phyloP scores from a whole-genome alignment of 2,329 filamentous ascomycete genomes.

The Trichophyton equinum region DNA sequence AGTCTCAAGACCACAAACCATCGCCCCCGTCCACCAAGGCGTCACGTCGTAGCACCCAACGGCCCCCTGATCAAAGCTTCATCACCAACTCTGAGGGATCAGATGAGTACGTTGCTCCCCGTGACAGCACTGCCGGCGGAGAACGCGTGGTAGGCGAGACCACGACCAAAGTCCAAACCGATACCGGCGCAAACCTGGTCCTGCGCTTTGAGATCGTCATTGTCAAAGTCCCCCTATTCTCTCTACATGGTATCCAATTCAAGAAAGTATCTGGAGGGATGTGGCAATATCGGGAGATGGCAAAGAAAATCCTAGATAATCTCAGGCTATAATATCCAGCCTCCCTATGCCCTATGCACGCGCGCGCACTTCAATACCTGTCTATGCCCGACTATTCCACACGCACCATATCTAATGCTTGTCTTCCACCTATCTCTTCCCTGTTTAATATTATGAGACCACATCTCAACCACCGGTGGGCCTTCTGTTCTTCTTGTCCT shows the following conservation, averaged over 20 bases:
- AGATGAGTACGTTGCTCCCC: conserved; percentile 52
- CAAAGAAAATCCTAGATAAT: conserved; percentile 82
- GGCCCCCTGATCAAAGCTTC: conserved; percentile 55
- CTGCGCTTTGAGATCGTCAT: conserved; percentile 93
- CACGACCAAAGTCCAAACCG: conserved; percentile 79
- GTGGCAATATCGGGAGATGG: conserved; percentile 98
- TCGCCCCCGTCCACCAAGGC: conserved; percentile 33
- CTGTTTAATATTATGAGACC: neutral
- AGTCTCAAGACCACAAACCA: conserved; percentile 47
- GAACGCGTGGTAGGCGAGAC: conserved; percentile 67
- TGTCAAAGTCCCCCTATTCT: conserved; percentile 89
- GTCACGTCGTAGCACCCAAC: conserved; percentile 32
- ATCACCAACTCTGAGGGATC: conserved; percentile 76
- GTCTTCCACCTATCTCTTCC: neutral
- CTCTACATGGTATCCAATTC: conserved; percentile 91
- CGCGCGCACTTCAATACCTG: neutral
- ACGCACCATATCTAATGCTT: neutral
- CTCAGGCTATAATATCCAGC: conserved; percentile 52
- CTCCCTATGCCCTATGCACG: neutral
- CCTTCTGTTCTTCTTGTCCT: neutral
- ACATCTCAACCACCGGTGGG: neutral
- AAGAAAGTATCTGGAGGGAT: conserved; percentile 92
- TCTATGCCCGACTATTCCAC: too few relatives aligned
- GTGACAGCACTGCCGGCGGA: conserved; percentile 37
- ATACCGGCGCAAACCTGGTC: conserved; percentile 71